Conservation (phyloP, 768 basidiomycete species). For the Hericium coralloides region DNA sequence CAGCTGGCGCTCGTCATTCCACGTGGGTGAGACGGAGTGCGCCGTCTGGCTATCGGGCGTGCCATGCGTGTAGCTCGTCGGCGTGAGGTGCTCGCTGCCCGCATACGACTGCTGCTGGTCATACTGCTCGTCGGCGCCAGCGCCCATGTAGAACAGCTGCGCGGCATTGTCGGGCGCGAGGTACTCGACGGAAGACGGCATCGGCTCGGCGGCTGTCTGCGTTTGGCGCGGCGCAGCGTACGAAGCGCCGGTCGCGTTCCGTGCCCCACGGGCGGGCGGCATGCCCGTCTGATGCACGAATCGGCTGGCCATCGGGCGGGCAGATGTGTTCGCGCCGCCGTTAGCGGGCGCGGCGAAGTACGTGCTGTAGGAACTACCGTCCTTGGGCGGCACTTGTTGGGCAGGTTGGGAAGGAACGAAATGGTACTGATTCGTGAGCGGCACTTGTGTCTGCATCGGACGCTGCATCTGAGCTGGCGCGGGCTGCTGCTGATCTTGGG, state of each 20-base stretch:
- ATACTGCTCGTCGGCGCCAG: background rate
- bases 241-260: background rate
- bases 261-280: background rate
- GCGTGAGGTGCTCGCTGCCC: background rate
- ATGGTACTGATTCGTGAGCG: slow-evolving; percentile 6
- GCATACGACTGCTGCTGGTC: background rate
- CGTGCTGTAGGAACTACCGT: background rate
- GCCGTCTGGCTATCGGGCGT: background rate
- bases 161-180: background rate
- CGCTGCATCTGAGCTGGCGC: background rate
- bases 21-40: slow-evolving; percentile 2
- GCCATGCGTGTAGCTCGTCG: background rate
- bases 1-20: slow-evolving; percentile 1
- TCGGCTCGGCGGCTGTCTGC: too few relatives aligned
- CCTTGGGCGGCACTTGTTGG: background rate
- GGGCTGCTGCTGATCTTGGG: background rate
- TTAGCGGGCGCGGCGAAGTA: background rate
- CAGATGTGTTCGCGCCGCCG: background rate
- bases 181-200: background rate
- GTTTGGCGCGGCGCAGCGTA: too few relatives aligned
- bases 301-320: background rate
- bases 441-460: background rate
- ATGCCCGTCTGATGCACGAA: background rate
- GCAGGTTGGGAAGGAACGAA: slow-evolving; percentile 4
- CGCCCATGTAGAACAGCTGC: background rate